Base-by-base conservation (phyloP, 257 asterid genomes). In the Primulina eburnea region DNA sequence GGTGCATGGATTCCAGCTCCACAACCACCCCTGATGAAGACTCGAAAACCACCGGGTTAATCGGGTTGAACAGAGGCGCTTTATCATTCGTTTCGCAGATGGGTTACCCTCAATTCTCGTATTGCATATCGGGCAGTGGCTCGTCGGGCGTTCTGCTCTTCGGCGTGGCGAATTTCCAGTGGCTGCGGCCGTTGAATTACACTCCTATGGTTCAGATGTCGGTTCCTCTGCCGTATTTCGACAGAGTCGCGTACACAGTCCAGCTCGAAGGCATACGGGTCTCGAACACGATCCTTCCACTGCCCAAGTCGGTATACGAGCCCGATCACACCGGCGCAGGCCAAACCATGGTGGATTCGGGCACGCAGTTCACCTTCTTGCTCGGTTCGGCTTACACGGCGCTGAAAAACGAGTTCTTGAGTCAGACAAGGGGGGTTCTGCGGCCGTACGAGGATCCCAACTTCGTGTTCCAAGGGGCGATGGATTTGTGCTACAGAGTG, bases 281-380 rank as follows among this genome's bases (percentile, higher is more conserved):
- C 7, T 60, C 79, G 50, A 61, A 74, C 4, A 80, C 80, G 35
- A 55, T 85, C 10, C 80, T 90, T 24, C 78, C 81, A 0, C 17
- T 90, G 16, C 92, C 92, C 8, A 80, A 80, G 30, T 79, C 95
- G 20, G 65, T 80, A 0, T 78, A 62, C 64, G 86, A 65, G 8
- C 95, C 95, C 3, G 92, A 90, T 60, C 96, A 90, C 67, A 90
- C 96, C 24, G 97, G 97, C 0, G 97, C 95, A 52, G 97, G 97
- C 5, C 97, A 90, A 43, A 89, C 97, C 14, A 90, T 85, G 89
- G 89, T 90, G 7, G 96, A 90, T 50, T 89, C 97, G 18, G 97
- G 96, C n/a, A 90, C 97, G 8, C 96, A 90, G 70, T 89, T 87
- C 78, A 89, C 87, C 0, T 85, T 84, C 81, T 35, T 88, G 2